Base-by-base conservation (phyloP, 306 rosid genomes). In the Luffa acutangula region DNA sequence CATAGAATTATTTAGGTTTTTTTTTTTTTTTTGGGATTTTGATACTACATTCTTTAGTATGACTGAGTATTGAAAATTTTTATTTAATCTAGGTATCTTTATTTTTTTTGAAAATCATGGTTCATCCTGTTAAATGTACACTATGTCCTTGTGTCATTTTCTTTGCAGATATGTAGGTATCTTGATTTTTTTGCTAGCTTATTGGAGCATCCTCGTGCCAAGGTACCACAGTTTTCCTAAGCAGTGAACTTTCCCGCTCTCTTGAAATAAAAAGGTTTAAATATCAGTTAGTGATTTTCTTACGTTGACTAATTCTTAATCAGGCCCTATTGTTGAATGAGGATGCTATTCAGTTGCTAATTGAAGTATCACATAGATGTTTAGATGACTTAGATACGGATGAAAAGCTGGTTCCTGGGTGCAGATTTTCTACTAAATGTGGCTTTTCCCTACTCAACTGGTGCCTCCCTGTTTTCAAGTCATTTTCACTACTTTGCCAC, bases 171-270 rank as follows among this genome's bases (percentile, higher is more conserved):
- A 79, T 90, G 54, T 89, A 91, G 92, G 86, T 96, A 89, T 80
- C 91, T 95, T 80, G 97, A 95, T 81, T 95, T 95, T 91, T 89
- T 95, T 88, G 91, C 91, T 58, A 88, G 93, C 83, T 85, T 95
- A 81, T 84, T 88, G 86, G 98, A 91, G 93, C 97, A 95, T 88
- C 97, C 99, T 34, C 89, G 80, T 80, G 91, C 90, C 86, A 90
- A 95, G 99, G 99, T 95, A 76, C 37, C 42, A 42, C 43, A 13
- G 20, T 52, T 72, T 52, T 79, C 49, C 56, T 58, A 6, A 76
- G 45, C 60, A 34, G 62, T 76, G 37, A 64, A 74, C 80, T 72
- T 74, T 84, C 54, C 66, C 37, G 78, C 76, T 70, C 39, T 64
- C 12, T 20, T 41, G 49, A 41, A 46, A 31, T 15, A 41, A 15